phyloP scores from a whole-genome alignment of 2,329 filamentous ascomycete species.

The Pseudogymnoascus sp. region DNA sequence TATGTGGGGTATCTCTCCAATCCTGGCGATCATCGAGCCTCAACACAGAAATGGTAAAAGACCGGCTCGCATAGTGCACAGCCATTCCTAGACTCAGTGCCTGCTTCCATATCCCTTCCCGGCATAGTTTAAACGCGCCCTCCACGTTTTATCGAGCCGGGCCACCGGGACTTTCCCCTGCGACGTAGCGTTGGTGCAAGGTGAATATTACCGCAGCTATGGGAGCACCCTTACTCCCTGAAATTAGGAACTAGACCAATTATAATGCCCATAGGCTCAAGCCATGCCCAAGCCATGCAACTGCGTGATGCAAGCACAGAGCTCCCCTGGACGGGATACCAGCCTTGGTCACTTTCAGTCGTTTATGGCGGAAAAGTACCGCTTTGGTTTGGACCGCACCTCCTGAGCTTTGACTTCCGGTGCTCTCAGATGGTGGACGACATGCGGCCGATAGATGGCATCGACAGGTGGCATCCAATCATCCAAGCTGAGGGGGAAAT shows the following conservation, averaged over 20 bases:
- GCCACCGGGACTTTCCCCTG: slow-evolving; percentile 1
- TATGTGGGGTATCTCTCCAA: slow-evolving; percentile 4
- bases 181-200: slow-evolving; percentile 1
- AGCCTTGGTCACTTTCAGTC: neutral
- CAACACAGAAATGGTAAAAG: slow-evolving; percentile 1
- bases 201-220: neutral
- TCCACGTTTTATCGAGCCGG: neutral
- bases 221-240: neutral
- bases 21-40: slow-evolving; percentile 1
- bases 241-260: neutral
- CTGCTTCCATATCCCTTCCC: neutral
- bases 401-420: slow-evolving; percentile 64
- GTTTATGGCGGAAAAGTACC: slow-evolving; percentile 56
- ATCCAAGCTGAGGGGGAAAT: slow-evolving; percentile 84
- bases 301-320: neutral
- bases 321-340: neutral
- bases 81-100: neutral
- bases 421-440: slow-evolving; percentile 80
- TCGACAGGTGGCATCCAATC: slow-evolving; percentile 91
- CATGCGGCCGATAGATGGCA: slow-evolving; percentile 83
- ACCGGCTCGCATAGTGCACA: neutral
- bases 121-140: neutral
- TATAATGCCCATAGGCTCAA: neutral
- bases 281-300: neutral
- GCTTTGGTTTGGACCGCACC: slow-evolving; percentile 58